These are phyloP conservation scores for Penicillium sp. DNA, from an alignment of 2,329 filamentous ascomycete genomes.

Conservation along the genomic window DNA sequence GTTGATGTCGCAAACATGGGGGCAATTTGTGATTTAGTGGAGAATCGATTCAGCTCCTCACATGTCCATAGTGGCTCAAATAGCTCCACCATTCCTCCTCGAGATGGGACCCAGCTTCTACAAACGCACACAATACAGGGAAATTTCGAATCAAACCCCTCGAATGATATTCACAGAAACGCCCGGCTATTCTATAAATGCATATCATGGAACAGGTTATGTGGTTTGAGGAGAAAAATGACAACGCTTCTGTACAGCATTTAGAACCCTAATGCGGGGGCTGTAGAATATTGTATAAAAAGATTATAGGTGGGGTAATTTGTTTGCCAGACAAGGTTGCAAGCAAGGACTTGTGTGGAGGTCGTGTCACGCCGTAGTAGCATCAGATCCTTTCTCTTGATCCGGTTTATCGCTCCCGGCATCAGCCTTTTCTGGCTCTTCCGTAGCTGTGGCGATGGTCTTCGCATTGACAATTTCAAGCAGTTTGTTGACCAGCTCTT, in stretches of 20 bases:
- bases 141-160: background rate
- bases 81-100: too few species aligned
- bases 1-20: too few species aligned
- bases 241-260: slow-evolving; percentile 22
- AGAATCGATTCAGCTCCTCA: too few species aligned
- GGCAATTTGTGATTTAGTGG: too few species aligned
- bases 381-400: slow-evolving; percentile 18
- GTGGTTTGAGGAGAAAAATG: slow-evolving; percentile 15
- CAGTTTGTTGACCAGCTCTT: slow-evolving; percentile 72
- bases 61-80: too few species aligned
- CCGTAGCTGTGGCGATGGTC: slow-evolving; percentile 20
- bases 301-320: slow-evolving; percentile 19
- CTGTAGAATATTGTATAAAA: slow-evolving; percentile 1
- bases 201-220: slow-evolving; percentile 17
- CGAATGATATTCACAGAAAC: slow-evolving; percentile 18
- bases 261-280: background rate
- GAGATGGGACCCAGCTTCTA: too few species aligned
- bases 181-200: slow-evolving; percentile 26
- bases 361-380: slow-evolving; percentile 16
- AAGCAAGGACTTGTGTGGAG: background rate
- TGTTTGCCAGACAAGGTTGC: background rate
- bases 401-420: slow-evolving; percentile 12
- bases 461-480: slow-evolving; percentile 54
- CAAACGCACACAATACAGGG: too few species aligned
- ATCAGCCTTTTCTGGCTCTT: slow-evolving; percentile 11